Conservation (phyloP, 2,329 filamentous ascomycete species). For the Arthrinium puccinioides region DNA sequence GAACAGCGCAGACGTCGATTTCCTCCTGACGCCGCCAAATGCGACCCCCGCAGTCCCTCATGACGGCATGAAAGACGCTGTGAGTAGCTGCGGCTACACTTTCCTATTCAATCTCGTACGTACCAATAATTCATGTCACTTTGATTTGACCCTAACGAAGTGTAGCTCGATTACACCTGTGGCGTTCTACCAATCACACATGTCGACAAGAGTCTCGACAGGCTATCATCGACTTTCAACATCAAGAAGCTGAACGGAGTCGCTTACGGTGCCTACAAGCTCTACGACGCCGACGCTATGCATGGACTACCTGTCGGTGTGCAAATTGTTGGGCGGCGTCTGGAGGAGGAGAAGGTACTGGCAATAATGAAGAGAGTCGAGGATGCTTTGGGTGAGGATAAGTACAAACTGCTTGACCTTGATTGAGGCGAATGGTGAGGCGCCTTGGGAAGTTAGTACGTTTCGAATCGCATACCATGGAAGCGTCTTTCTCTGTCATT, state of each 20-base stretch:
- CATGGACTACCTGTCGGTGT: slow-evolving; percentile 81
- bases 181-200: slow-evolving; percentile 82
- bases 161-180: slow-evolving; percentile 77
- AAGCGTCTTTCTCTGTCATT: too few relatives aligned
- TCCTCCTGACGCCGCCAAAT: slow-evolving; percentile 78
- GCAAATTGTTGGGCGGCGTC: slow-evolving; percentile 70
- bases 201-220: slow-evolving; percentile 64
- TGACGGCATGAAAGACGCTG: slow-evolving; percentile 75
- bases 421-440: slow-evolving; percentile 22
- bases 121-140: slow-evolving; percentile 7
- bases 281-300: slow-evolving; percentile 79
- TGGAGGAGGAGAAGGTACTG: slow-evolving; percentile 85
- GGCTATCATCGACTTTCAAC: slow-evolving; percentile 54
- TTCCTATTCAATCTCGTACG: slow-evolving; percentile 84
- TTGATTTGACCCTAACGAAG: slow-evolving; percentile 6
- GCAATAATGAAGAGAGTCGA: slow-evolving; percentile 75
- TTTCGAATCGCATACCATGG: too few relatives aligned
- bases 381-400: slow-evolving; percentile 56
- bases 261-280: slow-evolving; percentile 74
- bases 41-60: slow-evolving; percentile 86
- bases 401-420: slow-evolving; percentile 43
- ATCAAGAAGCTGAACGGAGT: slow-evolving; percentile 67
- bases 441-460: background rate
- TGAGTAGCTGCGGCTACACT: slow-evolving; percentile 85
- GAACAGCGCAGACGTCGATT: slow-evolving; percentile 65